These are phyloP conservation scores for Phlebiopsis flavidoalba DNA, from an alignment of 768 basidiomycete species.

Conservation along the genomic window DNA sequence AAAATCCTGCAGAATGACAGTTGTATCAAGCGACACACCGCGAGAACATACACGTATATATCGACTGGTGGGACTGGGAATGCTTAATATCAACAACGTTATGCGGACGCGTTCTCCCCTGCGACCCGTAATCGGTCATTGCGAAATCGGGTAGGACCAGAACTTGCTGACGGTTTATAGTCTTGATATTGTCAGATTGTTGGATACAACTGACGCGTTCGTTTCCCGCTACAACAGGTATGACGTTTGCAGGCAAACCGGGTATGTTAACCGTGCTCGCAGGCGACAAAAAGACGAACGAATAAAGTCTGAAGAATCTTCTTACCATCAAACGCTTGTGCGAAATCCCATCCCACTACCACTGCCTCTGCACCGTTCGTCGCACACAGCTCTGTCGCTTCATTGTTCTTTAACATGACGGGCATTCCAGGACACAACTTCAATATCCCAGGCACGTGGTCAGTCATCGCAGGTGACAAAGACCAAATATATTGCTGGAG, in stretches of 20 bases:
- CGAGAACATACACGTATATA: slow-evolving; percentile 20
- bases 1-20: slow-evolving; percentile 16
- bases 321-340: background rate
- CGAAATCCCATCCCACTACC: slow-evolving; percentile 15
- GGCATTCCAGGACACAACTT: slow-evolving; percentile 16
- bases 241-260: slow-evolving; percentile 18
- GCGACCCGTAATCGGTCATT: slow-evolving; percentile 23
- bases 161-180: slow-evolving; percentile 13
- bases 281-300: slow-evolving; percentile 13
- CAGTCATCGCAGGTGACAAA: slow-evolving; percentile 10
- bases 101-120: slow-evolving; percentile 16
- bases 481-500: slow-evolving; percentile 13
- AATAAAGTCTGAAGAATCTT: slow-evolving; percentile 16
- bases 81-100: slow-evolving; percentile 19
- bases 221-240: slow-evolving; percentile 13
- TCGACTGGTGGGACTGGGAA: slow-evolving; percentile 13
- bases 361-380: slow-evolving; percentile 21
- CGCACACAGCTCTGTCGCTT: slow-evolving; percentile 19
- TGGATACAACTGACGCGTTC: slow-evolving; percentile 5
- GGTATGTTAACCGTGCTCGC: slow-evolving; percentile 10
- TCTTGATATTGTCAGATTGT: slow-evolving; percentile 9
- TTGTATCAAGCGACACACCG: slow-evolving; percentile 12
- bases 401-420: slow-evolving; percentile 17
- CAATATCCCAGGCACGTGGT: slow-evolving; percentile 14
- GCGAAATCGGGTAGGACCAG: slow-evolving; percentile 19